phyloP scores from a whole-genome alignment of 129 eudicot genomes.

The sunflower (Helianthus annuus) region HanXRQr2.0-SUNRISE NC_035434.2:71424857-71425356 shows the following conservation, averaged over 20 bases:
- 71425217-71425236: slow-evolving; percentile 11
- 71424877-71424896: not conserved
- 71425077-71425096: not conserved
- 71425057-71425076: slow-evolving; percentile 13
- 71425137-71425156: not conserved
- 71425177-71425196: not conserved
- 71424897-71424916: slow-evolving; percentile 9
- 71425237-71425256: slow-evolving; percentile 26
- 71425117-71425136: not conserved
- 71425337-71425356: slow-evolving; percentile 3
- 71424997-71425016: not conserved
- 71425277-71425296: slow-evolving; percentile 31
- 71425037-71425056: not conserved
- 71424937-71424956: not conserved
- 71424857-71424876: not conserved
- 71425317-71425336: slow-evolving; percentile 20
- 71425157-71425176: not conserved
- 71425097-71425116: not conserved
- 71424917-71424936: not conserved
- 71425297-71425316: slow-evolving; percentile 27
- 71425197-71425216: slow-evolving; percentile 23
- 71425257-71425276: slow-evolving; percentile 32
- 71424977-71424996: not conserved
- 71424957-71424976: not conserved
- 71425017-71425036: not conserved